Evolutionary conservation across 2,329 filamentous ascomycete species (phyloP).

Genomic region (Ophiocordyceps robertsii): DNA sequence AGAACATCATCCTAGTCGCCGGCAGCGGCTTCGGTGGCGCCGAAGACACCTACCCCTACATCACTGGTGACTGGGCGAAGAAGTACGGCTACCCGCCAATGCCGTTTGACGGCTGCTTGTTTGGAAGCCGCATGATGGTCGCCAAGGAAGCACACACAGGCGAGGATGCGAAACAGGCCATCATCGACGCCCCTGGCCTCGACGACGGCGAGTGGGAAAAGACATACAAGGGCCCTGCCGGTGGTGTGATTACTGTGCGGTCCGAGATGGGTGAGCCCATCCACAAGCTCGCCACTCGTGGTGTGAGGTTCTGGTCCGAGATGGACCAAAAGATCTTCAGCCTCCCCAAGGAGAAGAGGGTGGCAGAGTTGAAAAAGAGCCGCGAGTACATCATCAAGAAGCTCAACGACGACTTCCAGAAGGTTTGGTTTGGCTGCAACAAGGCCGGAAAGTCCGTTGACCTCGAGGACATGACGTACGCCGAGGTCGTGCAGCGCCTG

Average conservation of each 20-base stretch:
- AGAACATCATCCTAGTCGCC: conserved; percentile 80
- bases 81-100: conserved; percentile 80
- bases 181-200: conserved; percentile 72
- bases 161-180: conserved; percentile 76
- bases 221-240: conserved; percentile 81
- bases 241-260: conserved; percentile 88
- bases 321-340: conserved; percentile 99
- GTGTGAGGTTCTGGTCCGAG: conserved; percentile 94
- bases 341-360: conserved; percentile 85
- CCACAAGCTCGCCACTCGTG: conserved; percentile 93
- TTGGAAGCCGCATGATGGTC: conserved; percentile 90
- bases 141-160: conserved; percentile 87
- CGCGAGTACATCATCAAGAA: conserved; percentile 89
- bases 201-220: conserved; percentile 80
- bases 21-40: conserved; percentile 86
- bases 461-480: conserved; percentile 91
- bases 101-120: conserved; percentile 86
- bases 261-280: conserved; percentile 99
- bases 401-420: conserved; percentile 91
- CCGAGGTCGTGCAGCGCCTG: conserved; percentile 74
- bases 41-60: conserved; percentile 83
- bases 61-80: conserved; percentile 80
- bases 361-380: conserved; percentile 77
- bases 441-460: conserved; percentile 68
- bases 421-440: conserved; percentile 91